These are phyloP conservation scores for Fusarium pseudoanthophilum DNA, from an alignment of 2,329 filamentous ascomycete genomes.

Conservation along the genomic window DNA sequence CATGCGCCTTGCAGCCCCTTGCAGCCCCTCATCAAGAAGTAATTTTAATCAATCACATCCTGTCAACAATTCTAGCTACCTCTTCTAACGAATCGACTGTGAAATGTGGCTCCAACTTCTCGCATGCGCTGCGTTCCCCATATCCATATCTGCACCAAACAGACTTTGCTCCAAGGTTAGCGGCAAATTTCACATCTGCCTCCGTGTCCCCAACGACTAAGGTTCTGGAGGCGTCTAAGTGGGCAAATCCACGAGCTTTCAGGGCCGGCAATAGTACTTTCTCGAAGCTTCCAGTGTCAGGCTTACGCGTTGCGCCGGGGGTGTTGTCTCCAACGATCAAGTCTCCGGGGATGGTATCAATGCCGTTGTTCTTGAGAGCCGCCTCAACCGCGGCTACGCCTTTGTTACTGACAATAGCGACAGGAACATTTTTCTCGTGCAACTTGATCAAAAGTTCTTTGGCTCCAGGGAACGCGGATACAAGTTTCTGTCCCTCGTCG, in stretches of 20 bases:
- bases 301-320: background rate
- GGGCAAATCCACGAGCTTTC: background rate
- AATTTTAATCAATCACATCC: background rate
- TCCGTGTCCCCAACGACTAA: constrained; percentile 7
- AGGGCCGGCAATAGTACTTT: background rate
- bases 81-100: background rate
- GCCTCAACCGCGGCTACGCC: background rate
- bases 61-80: background rate
- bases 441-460: background rate
- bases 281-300: background rate
- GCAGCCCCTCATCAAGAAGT: background rate
- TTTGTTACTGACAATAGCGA: background rate
- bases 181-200: constrained; percentile 1
- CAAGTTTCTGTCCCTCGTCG: background rate
- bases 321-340: constrained; percentile 13
- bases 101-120: background rate
- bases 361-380: background rate
- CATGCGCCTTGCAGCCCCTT: rapidly evolving
- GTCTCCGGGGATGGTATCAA: background rate
- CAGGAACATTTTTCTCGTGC: rapidly evolving
- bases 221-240: background rate
- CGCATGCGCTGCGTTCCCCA: constrained; percentile 11
- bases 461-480: background rate
- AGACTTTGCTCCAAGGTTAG: constrained; percentile 9
- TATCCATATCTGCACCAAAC: constrained; percentile 17